Evolutionary conservation across 1,139 yeast species (phyloP).

Genomic region (Lodderomyces metapsilosis): DNA sequence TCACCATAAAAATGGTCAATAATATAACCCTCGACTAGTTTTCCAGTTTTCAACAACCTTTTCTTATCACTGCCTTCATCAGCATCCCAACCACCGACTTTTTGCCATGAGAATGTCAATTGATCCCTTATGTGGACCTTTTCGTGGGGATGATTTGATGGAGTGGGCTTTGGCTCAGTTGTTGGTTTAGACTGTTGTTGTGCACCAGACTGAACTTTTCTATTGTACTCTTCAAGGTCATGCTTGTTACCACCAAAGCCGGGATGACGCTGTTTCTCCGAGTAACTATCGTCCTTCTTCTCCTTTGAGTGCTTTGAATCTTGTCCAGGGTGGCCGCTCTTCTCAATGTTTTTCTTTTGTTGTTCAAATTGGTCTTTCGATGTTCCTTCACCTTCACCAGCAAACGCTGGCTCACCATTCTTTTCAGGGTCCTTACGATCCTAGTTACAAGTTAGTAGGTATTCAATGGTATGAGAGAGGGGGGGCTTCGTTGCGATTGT

Average conservation of each 20-base stretch:
- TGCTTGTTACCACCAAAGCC: slow-evolving; percentile 20
- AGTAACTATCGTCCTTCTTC: background rate
- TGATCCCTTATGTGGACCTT: slow-evolving; percentile 27
- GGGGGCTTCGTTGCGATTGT: no score
- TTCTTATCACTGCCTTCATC: slow-evolving; percentile 24
- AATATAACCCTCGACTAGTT: slow-evolving; percentile 54
- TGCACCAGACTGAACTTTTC: slow-evolving; percentile 17
- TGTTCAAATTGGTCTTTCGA: slow-evolving; percentile 1
- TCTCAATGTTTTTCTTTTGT: background rate
- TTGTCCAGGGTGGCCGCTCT: background rate
- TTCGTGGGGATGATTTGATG: slow-evolving; percentile 9
- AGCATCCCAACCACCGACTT: slow-evolving; percentile 43
- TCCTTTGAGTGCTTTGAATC: background rate
- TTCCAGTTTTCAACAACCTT: slow-evolving; percentile 24
- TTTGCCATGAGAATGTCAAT: slow-evolving; percentile 41
- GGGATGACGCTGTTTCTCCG: background rate
- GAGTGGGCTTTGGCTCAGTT: slow-evolving; percentile 9
- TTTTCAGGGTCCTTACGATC: background rate
- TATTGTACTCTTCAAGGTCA: slow-evolving; percentile 34
- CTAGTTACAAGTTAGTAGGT: background rate
- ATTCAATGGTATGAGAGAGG: no score
- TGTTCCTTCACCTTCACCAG: background rate
- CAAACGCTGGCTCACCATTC: background rate
- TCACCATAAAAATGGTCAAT: slow-evolving; percentile 69
- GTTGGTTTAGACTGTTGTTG: slow-evolving; percentile 14